phyloP scores from a whole-genome alignment of 202 grass and related monocot species.

The Panicum hallii region DNA sequence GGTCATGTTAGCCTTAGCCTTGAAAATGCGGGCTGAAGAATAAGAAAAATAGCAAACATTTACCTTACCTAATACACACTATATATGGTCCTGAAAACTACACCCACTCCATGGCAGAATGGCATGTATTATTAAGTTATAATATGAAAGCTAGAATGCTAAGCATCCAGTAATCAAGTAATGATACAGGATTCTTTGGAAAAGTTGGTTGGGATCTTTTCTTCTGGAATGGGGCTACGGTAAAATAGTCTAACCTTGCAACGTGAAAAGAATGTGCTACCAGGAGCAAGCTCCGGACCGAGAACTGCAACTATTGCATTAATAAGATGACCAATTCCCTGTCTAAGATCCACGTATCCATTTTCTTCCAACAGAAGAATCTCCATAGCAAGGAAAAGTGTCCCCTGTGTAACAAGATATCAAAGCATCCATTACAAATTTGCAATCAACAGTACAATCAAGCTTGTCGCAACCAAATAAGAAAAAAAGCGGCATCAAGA shows the following conservation, averaged over 20 bases:
- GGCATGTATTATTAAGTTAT: constrained; percentile 6
- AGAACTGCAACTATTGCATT: constrained; percentile 98
- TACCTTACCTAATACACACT: background rate
- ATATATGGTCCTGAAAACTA: constrained; percentile 21
- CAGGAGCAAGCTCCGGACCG: constrained; percentile 93
- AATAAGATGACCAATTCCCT: constrained; percentile 89
- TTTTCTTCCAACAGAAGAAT: constrained; percentile 95
- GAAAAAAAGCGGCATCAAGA: background rate
- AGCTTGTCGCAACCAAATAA: constrained; percentile 29
- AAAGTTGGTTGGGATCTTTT: constrained; percentile 18
- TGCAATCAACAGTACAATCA: constrained; percentile 21
- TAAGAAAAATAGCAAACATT: constrained; percentile 2
- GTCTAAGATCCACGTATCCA: constrained; percentile 88
- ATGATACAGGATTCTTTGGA: constrained; percentile 36
- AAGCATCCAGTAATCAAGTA: constrained; percentile 19
- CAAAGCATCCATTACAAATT: constrained; percentile 48
- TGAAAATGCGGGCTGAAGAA: background rate
- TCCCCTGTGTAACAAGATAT: constrained; percentile 74
- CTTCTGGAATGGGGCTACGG: background rate
- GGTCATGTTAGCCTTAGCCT: constrained; percentile 8
- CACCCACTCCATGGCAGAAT: constrained; percentile 12
- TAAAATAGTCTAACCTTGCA: constrained; percentile 76
- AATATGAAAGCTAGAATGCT: constrained; percentile 9
- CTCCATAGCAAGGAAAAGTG: constrained; percentile 95
- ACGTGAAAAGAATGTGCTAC: constrained; percentile 95